phyloP scores from a whole-genome alignment of 1,284 basidiomycete species.

The Microbotryum lychnidis-dioicae region DNA sequence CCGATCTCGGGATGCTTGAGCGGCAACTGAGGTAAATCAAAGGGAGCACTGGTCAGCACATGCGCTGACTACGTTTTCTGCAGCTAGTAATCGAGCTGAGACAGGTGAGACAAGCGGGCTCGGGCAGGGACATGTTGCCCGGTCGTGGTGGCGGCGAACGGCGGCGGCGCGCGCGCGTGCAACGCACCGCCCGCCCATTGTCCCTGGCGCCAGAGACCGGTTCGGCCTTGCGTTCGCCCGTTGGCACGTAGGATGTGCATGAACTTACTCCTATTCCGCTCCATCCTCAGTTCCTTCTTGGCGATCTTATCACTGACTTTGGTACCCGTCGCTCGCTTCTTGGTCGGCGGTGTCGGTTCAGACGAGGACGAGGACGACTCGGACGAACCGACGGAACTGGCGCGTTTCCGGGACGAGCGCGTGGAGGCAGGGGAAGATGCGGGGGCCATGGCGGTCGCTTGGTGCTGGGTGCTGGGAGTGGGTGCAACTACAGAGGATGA shows the following conservation, averaged over 20 bases:
- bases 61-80: too few species aligned
- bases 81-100: neutral
- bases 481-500: too few species aligned
- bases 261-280: constrained; percentile 5
- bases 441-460: too few species aligned
- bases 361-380: neutral
- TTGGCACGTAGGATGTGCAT: neutral
- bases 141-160: neutral
- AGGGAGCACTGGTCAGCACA: too few species aligned
- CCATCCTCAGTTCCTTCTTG: constrained; percentile 6
- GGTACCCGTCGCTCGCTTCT: neutral
- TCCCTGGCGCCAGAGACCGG: neutral
- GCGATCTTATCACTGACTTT: neutral
- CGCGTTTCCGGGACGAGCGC: too few species aligned
- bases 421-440: too few species aligned
- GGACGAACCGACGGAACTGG: constrained; percentile 16
- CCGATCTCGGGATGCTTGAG: constrained; percentile 11
- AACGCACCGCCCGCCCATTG: neutral
- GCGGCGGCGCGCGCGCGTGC: neutral
- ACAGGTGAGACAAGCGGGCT: neutral
- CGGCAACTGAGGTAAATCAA: neutral
- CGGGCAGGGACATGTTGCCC: neutral
- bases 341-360: neutral
- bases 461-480: too few species aligned
- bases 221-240: neutral